These are phyloP conservation scores for Rubroboletus pulcherrimus DNA, from an alignment of 768 basidiomycete genomes.

Conservation along the genomic window DNA sequence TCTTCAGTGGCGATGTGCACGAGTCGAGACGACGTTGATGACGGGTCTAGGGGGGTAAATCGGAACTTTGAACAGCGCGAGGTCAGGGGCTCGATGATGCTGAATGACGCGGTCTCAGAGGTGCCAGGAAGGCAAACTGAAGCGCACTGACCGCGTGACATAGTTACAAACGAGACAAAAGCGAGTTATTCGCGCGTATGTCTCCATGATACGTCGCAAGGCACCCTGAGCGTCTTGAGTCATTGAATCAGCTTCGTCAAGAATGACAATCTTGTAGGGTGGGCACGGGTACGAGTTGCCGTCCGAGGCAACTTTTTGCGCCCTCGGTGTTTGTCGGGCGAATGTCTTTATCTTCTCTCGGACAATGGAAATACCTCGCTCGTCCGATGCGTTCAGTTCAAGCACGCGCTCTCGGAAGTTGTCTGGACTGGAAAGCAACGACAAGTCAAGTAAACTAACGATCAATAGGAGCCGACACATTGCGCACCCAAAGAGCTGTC, in stretches of 20 bases:
- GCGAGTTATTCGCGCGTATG: conserved; percentile 92
- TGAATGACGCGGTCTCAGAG: conserved; percentile 30
- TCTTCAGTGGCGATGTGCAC: conserved; percentile 79
- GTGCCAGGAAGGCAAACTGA: background rate
- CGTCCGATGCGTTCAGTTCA: conserved; percentile 97
- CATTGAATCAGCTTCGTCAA: conserved; percentile 99
- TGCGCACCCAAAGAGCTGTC: conserved; percentile 89
- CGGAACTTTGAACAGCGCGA: conserved; percentile 99
- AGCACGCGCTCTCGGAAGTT: conserved; percentile 91
- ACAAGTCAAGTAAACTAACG: background rate
- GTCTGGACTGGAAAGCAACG: conserved; percentile 64
- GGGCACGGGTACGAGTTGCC: conserved; percentile 90
- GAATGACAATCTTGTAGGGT: conserved; percentile 97
- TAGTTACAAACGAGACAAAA: conserved; percentile 99
- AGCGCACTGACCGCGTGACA: conserved; percentile 78
- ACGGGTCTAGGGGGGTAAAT: conserved; percentile 85
- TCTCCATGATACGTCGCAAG: conserved; percentile 98
- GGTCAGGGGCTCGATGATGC: conserved; percentile 97
- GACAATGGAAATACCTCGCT: conserved; percentile 95
- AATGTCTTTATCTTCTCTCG: conserved; percentile 99
- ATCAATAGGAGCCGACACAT: background rate
- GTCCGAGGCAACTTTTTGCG: conserved; percentile 68
- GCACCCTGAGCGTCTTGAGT: conserved; percentile 99
- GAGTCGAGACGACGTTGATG: conserved; percentile 72
- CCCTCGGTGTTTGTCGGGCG: conserved; percentile 86